These are phyloP conservation scores for Aspergillus aculeatinus DNA, from an alignment of 2,329 filamentous ascomycete species.

Conservation along the genomic window DNA sequence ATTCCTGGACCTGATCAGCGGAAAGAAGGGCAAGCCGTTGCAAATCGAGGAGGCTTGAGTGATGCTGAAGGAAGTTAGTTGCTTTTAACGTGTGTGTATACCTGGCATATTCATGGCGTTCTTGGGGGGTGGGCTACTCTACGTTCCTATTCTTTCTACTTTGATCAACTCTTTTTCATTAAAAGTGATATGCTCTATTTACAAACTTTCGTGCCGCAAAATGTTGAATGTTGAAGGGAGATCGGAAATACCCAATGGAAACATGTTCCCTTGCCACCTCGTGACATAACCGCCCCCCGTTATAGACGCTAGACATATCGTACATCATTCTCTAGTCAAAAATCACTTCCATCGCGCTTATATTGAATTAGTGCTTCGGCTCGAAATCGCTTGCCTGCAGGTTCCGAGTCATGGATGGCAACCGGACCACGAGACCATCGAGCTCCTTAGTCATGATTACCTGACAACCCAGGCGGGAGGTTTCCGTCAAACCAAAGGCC, in stretches of 20 bases:
- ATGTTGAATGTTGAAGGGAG: conserved; percentile 28
- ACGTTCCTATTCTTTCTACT: conserved; percentile 17
- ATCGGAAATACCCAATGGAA: conserved; percentile 30
- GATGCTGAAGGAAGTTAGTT: conserved; percentile 6
- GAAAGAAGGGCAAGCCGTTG: conserved; percentile 52
- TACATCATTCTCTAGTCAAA: conserved; percentile 1
- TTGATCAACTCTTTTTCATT: conserved; percentile 21
- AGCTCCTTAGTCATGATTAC: conserved; percentile 88
- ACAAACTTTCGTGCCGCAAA: conserved; percentile 17
- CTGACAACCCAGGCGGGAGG: conserved; percentile 80
- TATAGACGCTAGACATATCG: conserved; percentile 14
- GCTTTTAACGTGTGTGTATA: conserved; percentile 12
- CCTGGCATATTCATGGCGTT: conserved; percentile 38
- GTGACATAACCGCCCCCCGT: conserved; percentile 6
- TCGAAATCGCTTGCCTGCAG: conserved; percentile 90
- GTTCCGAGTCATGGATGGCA: conserved; percentile 94
- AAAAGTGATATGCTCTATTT: conserved; percentile 30
- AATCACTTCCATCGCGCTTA: not conserved
- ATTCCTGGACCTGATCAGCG: conserved; percentile 83
- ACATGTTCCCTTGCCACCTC: conserved; percentile 13
- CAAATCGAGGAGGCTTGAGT: conserved; percentile 46
- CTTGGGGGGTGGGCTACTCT: conserved; percentile 15
- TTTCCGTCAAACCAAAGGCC: conserved; percentile 87
- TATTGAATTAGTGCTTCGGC: conserved; percentile 37
- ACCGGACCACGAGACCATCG: conserved; percentile 77